Evolutionary conservation across 176 grass and related monocot genomes (phyloP), one percentile per base, ranked within the genome.

Genomic region (Metroxylon sagu): DNA sequence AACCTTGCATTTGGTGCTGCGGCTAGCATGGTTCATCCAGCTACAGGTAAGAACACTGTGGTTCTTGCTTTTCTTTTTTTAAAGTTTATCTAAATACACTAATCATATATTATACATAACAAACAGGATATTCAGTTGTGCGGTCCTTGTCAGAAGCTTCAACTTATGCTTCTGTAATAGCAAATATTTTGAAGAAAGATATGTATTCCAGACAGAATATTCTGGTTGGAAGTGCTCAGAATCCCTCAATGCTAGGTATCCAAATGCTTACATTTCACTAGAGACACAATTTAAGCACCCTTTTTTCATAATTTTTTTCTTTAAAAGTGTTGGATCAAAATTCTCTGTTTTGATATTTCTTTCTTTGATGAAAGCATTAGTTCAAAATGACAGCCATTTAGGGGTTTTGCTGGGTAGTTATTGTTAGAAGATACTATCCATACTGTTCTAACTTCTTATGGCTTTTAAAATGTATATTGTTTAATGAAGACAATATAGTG

Each of bases 1-100:
- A 98, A 89, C 74, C 81, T 98, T 62, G 93, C 93, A 59, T 98
- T 98, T 85, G 93, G 93, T 81, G 93, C 88, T 76, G 93, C 93
- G 65, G 93, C 93, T 71, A 98, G 93, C 80, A 92, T 98, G 81
- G 93, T 93, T 52, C 93, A 98, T 81, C 93, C 88, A 73, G 93
- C 93, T 74, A 98, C 93, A 3, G 93, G 93, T 93, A 83, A 10
- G 30, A 52, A 43, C n/a, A 16, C 25, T 31, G 58, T 75, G 57
- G 5, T 29, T 53, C 30, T 19, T 43, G 19, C 1, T 18, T 59
- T 48, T 49, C 5, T 59, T 59, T 21, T 25, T 5, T 5, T 2
- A n/a, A 70, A 21, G 8, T 25, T 25, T 56, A 28, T 16, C 3
- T 21, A 35, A 12, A 43, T 10, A 43, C 35, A 43, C 10, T 43